A percentile compares a stretch with the other conserved stretches of the same genome.
phyloP scores from a whole-genome alignment of 2,329 filamentous ascomycete species.

The Trichoderma asperellum region DNA sequence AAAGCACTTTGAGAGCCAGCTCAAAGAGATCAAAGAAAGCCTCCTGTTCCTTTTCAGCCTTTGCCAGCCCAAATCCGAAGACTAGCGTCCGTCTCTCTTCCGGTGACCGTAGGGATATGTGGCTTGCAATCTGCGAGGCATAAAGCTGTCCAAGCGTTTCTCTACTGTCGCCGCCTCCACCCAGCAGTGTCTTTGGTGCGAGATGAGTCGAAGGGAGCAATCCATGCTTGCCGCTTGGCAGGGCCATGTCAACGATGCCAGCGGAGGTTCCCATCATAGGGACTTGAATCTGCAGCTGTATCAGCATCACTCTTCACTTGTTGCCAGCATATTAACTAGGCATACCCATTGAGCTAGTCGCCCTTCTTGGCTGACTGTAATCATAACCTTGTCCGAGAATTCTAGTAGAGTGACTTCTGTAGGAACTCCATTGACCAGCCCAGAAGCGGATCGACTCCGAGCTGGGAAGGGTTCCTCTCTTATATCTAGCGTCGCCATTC shows the following conservation, averaged over 20 bases:
- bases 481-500: constrained; percentile 49
- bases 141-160: constrained; percentile 87
- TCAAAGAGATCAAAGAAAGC: constrained; percentile 69
- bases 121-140: constrained; percentile 84
- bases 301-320: background rate
- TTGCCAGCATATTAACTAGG: constrained; percentile 1
- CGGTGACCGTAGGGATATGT: constrained; percentile 72
- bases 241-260: constrained; percentile 63
- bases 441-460: constrained; percentile 60
- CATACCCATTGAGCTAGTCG: constrained; percentile 88
- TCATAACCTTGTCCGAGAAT: constrained; percentile 88
- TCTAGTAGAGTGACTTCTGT: constrained; percentile 74
- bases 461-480: constrained; percentile 69
- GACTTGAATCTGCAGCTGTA: constrained; percentile 67
- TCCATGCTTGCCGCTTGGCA: constrained; percentile 51
- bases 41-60: constrained; percentile 55
- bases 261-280: constrained; percentile 71
- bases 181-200: constrained; percentile 84
- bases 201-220: constrained; percentile 78
- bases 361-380: constrained; percentile 86
- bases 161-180: constrained; percentile 76
- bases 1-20: constrained; percentile 62
- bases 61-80: constrained; percentile 62
- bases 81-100: constrained; percentile 65
- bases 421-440: constrained; percentile 65